Conservation (phyloP, 805 yeast genomes). For the Barnettozyma californica region DNA sequence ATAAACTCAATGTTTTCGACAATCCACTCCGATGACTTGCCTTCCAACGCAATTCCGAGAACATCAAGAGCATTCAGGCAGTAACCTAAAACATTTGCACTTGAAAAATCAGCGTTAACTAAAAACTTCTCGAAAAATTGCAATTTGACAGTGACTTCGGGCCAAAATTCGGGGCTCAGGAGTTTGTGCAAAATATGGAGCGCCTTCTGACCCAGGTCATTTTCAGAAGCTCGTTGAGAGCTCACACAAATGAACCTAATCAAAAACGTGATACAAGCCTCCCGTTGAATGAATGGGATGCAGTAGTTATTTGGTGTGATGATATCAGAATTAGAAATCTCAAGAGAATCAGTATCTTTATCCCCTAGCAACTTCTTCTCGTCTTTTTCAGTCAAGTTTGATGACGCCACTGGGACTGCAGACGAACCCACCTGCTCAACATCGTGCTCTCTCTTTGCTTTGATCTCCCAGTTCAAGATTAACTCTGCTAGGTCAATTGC, state of each 20-base stretch:
- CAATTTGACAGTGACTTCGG: constrained; percentile 82
- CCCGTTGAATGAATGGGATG: constrained; percentile 75
- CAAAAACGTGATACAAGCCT: constrained; percentile 84
- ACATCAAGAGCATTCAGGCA: constrained; percentile 91
- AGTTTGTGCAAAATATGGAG: constrained; percentile 70
- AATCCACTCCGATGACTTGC: constrained; percentile 77
- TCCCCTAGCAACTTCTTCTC: constrained; percentile 18
- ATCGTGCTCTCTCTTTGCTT: constrained; percentile 29
- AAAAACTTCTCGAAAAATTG: constrained; percentile 85
- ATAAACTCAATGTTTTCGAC: constrained; percentile 61
- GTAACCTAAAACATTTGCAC: constrained; percentile 65
- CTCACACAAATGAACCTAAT: constrained; percentile 84
- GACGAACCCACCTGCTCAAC: constrained; percentile 9
- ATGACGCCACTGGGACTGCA: constrained; percentile 29
- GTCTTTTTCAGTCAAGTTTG: constrained; percentile 25
- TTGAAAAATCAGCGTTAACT: constrained; percentile 67
- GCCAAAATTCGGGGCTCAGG: constrained; percentile 72
- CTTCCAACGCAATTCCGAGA: constrained; percentile 72
- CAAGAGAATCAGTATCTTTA: constrained; percentile 10
- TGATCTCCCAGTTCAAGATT: constrained; percentile 79
- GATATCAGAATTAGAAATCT: constrained; percentile 30
- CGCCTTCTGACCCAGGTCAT: constrained; percentile 76
- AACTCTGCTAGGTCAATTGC: constrained; percentile 89
- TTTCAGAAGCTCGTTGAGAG: constrained; percentile 79
- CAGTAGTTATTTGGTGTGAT: constrained; percentile 45